phyloP scores from a whole-genome alignment of 306 rosid species.

The Quercus ilex region DNA sequence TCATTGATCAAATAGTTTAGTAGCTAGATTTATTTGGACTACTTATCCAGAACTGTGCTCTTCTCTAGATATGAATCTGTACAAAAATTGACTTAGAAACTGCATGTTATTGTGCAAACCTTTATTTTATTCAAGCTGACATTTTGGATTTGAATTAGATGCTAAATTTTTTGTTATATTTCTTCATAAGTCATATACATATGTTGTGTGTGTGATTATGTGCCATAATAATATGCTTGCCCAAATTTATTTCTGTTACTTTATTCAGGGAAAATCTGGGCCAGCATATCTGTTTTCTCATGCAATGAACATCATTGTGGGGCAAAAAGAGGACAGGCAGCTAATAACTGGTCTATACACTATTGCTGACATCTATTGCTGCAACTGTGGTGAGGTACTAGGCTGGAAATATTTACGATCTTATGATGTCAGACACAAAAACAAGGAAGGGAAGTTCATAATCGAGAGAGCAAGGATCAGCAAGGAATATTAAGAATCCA shows the following conservation, averaged over 20 bases:
- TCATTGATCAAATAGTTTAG: neutral
- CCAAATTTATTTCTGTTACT: neutral
- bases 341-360: slow-evolving; percentile 32
- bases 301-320: slow-evolving; percentile 45
- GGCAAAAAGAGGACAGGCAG: slow-evolving; percentile 27
- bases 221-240: neutral
- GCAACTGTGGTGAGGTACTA: slow-evolving; percentile 33
- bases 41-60: neutral
- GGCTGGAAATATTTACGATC: slow-evolving; percentile 49
- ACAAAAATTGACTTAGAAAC: neutral
- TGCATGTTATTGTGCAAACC: neutral
- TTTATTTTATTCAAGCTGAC: neutral
- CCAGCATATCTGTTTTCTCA: slow-evolving; percentile 38
- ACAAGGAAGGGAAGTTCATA: slow-evolving; percentile 39
- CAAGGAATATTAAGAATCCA: slow-evolving; percentile 23
- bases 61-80: neutral
- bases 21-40: neutral
- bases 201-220: neutral
- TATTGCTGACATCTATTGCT: slow-evolving; percentile 37
- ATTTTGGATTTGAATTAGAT: neutral
- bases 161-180: neutral
- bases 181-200: neutral
- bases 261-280: slow-evolving; percentile 36
- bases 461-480: slow-evolving; percentile 41
- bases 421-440: slow-evolving; percentile 20